These are phyloP conservation scores for Blastobotrys arbuscula DNA, from an alignment of 1,139 yeast genomes.

Conservation along the genomic window DNA sequence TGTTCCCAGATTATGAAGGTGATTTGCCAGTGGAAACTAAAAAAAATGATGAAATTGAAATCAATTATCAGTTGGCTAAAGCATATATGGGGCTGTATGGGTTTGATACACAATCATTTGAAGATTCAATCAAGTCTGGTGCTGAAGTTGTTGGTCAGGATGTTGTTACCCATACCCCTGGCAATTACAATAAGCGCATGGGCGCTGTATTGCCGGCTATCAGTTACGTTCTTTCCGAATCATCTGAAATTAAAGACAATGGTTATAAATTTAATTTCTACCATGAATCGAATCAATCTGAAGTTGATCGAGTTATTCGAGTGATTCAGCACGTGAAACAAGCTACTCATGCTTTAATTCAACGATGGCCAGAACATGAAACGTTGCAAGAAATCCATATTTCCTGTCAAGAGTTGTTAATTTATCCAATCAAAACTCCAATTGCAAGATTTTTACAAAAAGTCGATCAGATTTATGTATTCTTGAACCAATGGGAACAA, in stretches of 20 bases:
- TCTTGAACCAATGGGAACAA: constrained; percentile 87
- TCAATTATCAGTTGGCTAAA: constrained; percentile 11
- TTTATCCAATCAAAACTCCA: constrained; percentile 61
- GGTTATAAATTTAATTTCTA: constrained; percentile 53
- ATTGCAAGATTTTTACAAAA: constrained; percentile 74
- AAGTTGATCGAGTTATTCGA: constrained; percentile 54
- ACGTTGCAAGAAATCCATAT: constrained; percentile 64
- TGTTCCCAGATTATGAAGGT: constrained; percentile 89
- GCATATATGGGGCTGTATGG: constrained; percentile 14
- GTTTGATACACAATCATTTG: not conserved
- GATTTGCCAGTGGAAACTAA: constrained; percentile 13
- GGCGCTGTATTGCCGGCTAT: constrained; percentile 4
- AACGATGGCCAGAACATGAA: constrained; percentile 94
- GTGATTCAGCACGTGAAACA: constrained; percentile 47
- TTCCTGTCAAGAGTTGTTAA: constrained; percentile 63
- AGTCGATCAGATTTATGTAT: constrained; percentile 79
- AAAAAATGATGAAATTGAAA: constrained; percentile 8
- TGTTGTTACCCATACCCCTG: not conserved
- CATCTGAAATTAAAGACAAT: not conserved
- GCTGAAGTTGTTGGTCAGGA: not conserved
- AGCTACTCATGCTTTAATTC: constrained; percentile 46
- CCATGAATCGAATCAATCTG: constrained; percentile 55
- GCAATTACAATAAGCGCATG: not conserved
- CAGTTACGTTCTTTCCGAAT: not conserved
- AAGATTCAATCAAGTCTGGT: not conserved